phyloP scores from a whole-genome alignment of 2,329 filamentous ascomycete genomes.

The Xylaria sp. region DNA sequence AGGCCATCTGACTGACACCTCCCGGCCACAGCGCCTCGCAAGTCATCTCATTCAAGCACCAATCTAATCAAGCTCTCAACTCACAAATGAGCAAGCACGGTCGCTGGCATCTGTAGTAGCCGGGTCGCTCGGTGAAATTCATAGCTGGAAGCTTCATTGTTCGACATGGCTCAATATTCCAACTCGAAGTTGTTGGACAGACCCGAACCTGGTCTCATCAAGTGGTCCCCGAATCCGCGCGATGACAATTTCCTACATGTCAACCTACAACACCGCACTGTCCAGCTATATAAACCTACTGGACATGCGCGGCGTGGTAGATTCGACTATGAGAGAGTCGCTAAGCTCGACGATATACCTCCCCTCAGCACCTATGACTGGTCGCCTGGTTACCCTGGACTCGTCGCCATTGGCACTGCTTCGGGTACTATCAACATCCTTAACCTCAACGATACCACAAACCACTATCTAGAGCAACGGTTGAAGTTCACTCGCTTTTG shows the following conservation, averaged over 20 bases:
- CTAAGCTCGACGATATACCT: conserved; percentile 71
- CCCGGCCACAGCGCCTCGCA: conserved; percentile 12
- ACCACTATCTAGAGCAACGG: conserved; percentile 71
- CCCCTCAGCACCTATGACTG: conserved; percentile 73
- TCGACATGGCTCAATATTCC: conserved; percentile 42
- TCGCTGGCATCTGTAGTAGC: not conserved
- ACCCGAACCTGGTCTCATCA: conserved; percentile 70
- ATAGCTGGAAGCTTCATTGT: not conserved
- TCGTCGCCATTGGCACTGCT: conserved; percentile 79
- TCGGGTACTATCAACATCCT: conserved; percentile 80
- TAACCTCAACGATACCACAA: conserved; percentile 76
- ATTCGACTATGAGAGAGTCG: conserved; percentile 67
- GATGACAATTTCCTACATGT: conserved; percentile 72
- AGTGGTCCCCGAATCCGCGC: conserved; percentile 70
- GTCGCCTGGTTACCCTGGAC: conserved; percentile 69
- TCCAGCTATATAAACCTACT: conserved; percentile 71
- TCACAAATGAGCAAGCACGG: not conserved
- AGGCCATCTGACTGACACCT: conserved; percentile 8
- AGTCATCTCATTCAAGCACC: conserved; percentile 1
- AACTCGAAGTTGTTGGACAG: conserved; percentile 60
- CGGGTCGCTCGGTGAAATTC: not conserved
- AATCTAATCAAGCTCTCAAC: not conserved
- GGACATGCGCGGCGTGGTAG: conserved; percentile 65
- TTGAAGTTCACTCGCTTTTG: conserved; percentile 81
- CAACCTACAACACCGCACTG: conserved; percentile 70